Conservation (phyloP, 2,329 filamentous ascomycete genomes). For the Dactylellina haptotyla region DNA sequence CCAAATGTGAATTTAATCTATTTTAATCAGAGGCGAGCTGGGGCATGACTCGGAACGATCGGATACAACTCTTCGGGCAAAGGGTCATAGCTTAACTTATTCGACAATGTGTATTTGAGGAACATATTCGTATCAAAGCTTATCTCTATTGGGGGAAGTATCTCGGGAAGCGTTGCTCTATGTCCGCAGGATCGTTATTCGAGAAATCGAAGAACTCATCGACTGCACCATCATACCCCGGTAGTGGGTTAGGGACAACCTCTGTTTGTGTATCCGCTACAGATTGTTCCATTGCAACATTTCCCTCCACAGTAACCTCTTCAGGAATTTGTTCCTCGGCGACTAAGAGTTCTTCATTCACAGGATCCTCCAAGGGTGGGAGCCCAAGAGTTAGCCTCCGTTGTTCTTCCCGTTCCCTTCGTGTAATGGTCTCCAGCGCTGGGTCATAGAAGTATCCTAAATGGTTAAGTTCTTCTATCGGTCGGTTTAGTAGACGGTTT, state of each 20-base stretch:
- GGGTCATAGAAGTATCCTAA: slow-evolving; percentile 14
- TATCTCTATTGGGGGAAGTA: too few species aligned
- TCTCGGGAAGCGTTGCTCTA: neutral
- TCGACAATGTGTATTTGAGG: too few species aligned
- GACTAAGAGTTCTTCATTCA: neutral
- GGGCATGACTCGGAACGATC: too few species aligned
- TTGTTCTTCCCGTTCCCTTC: neutral
- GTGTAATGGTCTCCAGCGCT: neutral
- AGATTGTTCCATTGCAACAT: neutral
- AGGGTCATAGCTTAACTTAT: too few species aligned
- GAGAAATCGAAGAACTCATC: slow-evolving; percentile 19
- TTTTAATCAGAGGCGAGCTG: too few species aligned
- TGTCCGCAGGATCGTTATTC: neutral
- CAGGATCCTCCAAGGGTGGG: neutral
- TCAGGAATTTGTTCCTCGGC: neutral
- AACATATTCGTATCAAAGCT: too few species aligned
- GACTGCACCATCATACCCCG: slow-evolving; percentile 13
- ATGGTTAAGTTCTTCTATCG: neutral
- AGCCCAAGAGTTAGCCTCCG: neutral
- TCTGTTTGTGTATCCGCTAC: neutral
- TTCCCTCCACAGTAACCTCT: neutral
- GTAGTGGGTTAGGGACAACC: neutral
- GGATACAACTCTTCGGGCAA: too few species aligned
- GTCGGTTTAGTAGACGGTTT: neutral
- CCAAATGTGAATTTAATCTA: too few species aligned